Conservation (phyloP, 257 asterid genomes). For the Vinca minor region DNA sequence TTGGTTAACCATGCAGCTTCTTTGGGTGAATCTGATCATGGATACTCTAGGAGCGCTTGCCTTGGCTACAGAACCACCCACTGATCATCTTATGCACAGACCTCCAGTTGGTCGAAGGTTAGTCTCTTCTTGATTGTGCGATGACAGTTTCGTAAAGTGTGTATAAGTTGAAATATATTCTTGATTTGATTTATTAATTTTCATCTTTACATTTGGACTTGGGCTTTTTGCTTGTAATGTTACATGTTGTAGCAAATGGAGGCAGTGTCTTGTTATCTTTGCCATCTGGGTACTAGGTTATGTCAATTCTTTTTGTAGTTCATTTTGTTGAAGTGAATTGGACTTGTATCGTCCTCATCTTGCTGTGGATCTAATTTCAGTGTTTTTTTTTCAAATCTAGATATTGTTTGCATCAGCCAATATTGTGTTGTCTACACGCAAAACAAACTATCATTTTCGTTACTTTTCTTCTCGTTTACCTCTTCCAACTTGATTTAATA, state of each 20-base stretch:
- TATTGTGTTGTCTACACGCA: background rate
- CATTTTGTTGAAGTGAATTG: background rate
- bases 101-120: constrained; percentile 96
- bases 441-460: background rate
- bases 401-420: background rate
- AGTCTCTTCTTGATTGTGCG: constrained; percentile 14
- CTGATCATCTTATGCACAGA: constrained; percentile 86
- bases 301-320: background rate
- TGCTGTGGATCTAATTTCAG: background rate
- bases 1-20: constrained; percentile 50
- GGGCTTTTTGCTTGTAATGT: background rate
- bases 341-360: background rate
- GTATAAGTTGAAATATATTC: background rate
- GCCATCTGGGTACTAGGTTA: background rate
- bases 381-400: background rate
- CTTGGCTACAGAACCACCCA: constrained; percentile 91
- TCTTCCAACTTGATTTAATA: background rate
- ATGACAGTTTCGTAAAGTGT: background rate
- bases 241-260: background rate
- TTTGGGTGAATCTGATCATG: constrained; percentile 98
- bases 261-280: background rate
- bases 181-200: background rate
- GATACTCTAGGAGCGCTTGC: constrained; percentile 98
- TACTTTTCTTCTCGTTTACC: background rate
- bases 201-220: background rate